phyloP scores from a whole-genome alignment of 495 filamentous ascomycete genomes.

The Paragyromitra xinjiangensis region DNA sequence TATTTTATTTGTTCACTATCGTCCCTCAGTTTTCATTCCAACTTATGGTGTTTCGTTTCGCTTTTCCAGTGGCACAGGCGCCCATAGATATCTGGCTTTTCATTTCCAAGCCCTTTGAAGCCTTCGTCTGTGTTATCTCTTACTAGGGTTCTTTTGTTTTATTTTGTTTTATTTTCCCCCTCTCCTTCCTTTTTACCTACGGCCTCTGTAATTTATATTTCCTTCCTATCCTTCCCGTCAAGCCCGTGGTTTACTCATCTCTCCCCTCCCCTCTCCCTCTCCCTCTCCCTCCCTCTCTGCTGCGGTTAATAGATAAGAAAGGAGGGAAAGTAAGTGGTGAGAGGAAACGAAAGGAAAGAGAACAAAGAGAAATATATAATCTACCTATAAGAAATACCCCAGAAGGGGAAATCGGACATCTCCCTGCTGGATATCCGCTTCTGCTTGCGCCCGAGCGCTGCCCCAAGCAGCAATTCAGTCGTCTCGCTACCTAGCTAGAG shows the following conservation, averaged over 20 bases:
- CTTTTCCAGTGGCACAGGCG: not conserved
- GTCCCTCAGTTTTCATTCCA: not conserved
- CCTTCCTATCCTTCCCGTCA: not conserved
- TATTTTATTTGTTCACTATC: not conserved
- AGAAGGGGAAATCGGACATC: constrained; percentile 2
- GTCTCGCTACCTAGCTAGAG: constrained; percentile 11
- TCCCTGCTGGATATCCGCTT: not conserved
- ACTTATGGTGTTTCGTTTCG: not conserved
- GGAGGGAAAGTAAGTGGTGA: not conserved
- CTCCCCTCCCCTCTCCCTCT: not conserved
- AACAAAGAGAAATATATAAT: not conserved
- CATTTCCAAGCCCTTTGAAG: not conserved
- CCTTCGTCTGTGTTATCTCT: not conserved
- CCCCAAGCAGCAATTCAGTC: not conserved
- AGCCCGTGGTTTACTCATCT: not conserved
- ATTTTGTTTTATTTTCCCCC: not conserved
- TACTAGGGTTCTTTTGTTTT: not conserved
- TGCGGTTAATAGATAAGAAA: not conserved
- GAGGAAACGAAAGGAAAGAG: not conserved
- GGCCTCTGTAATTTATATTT: not conserved
- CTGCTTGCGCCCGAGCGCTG: constrained; percentile 17
- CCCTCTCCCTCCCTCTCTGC: not conserved
- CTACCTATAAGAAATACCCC: not conserved
- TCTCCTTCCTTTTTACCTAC: constrained; percentile 4
- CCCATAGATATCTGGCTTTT: not conserved